A percentile compares a stretch with the other conserved stretches of the same genome.
phyloP scores from a whole-genome alignment of 2,329 filamentous ascomycete species.

The Diaporthe humulicola region DNA sequence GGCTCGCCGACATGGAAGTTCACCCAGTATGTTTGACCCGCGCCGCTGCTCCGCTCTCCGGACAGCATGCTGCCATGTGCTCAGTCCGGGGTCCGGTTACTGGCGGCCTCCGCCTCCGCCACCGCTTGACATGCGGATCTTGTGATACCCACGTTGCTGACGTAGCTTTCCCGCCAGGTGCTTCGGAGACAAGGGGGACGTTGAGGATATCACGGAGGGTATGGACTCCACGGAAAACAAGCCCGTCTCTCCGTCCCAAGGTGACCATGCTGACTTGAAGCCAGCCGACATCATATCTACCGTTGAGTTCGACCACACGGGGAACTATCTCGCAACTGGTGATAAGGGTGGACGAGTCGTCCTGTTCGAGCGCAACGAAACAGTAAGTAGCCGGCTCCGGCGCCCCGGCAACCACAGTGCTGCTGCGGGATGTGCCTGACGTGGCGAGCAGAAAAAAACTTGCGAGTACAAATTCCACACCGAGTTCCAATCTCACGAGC shows the following conservation, averaged over 20 bases:
- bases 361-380: conserved; percentile 94
- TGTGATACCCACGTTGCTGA: conserved; percentile 42
- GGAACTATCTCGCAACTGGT: conserved; percentile 90
- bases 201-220: conserved; percentile 95
- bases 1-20: conserved; percentile 99
- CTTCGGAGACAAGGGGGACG: conserved; percentile 99
- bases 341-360: conserved; percentile 90
- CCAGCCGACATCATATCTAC: conserved; percentile 92
- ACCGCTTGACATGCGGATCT: background rate
- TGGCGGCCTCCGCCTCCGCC: background rate
- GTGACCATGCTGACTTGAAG: conserved; percentile 44
- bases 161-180: conserved; percentile 72
- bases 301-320: conserved; percentile 91
- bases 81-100: conserved; percentile 1
- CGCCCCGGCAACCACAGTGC: conserved; percentile 14
- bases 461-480: conserved; percentile 99
- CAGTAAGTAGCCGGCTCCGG: conserved; percentile 69
- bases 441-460: conserved; percentile 86
- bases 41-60: background rate
- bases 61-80: background rate
- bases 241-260: background rate
- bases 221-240: conserved; percentile 21
- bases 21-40: conserved; percentile 82
- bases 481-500: conserved; percentile 99
- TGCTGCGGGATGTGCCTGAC: conserved; percentile 49